Percentiles rank a stretch among this genome's conserved stretches.
Conservation (phyloP, 805 yeast species). For the Candida pseudofarinosa region DNA sequence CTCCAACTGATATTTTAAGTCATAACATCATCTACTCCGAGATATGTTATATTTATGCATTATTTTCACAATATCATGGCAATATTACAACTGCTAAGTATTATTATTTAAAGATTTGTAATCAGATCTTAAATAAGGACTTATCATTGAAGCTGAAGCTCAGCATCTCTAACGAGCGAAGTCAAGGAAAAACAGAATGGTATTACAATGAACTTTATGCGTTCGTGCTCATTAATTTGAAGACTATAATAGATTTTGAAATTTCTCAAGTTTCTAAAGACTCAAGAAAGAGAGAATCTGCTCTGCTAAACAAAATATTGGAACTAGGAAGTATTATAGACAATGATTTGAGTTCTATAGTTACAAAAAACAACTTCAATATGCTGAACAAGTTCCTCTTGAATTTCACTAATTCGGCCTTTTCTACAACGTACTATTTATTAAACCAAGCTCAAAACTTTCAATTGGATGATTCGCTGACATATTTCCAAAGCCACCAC, state of each 20-base stretch:
- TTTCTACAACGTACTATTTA: neutral
- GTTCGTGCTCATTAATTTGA: slow-evolving; percentile 26
- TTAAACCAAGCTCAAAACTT: neutral
- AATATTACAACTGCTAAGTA: slow-evolving; percentile 34
- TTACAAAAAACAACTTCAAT: neutral
- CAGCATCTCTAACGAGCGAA: neutral
- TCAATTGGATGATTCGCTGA: neutral
- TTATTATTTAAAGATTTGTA: slow-evolving; percentile 34
- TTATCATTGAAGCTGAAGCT: neutral
- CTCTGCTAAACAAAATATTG: slow-evolving; percentile 2
- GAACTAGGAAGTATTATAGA: neutral
- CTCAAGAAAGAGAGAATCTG: neutral
- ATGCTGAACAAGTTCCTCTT: neutral
- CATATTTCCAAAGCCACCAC: neutral
- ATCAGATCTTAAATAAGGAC: slow-evolving; percentile 9
- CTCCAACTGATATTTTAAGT: neutral
- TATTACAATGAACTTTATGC: slow-evolving; percentile 25
- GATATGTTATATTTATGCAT: slow-evolving; percentile 20
- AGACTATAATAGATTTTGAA: slow-evolving; percentile 23
- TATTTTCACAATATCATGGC: slow-evolving; percentile 34
- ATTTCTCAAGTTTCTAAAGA: slow-evolving; percentile 3
- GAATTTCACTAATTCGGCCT: neutral
- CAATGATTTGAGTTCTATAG: neutral
- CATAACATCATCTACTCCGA: neutral
- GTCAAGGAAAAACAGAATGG: slow-evolving; percentile 7